Evolutionary conservation across 192 early-diverging fungal genomes (phyloP), one percentile per base, ranked within the genome.

Genomic region (Coemansia sp.): DNA sequence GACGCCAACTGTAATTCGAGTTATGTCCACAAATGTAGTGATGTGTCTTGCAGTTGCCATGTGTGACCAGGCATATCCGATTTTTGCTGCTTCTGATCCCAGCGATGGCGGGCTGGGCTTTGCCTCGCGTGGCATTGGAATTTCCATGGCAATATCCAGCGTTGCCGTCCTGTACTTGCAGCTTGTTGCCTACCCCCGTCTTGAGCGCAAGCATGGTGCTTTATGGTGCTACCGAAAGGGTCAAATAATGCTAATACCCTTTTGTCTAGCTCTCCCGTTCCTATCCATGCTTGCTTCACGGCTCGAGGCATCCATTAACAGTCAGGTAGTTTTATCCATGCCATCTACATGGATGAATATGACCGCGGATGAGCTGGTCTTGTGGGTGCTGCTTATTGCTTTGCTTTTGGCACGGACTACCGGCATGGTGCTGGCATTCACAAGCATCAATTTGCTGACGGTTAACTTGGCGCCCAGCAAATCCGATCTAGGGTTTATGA

Each of bases 31-130:
- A 6, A 68, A 75, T 33, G 20, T 48, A 1, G 16, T 64, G 0
- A 53, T 75, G 47, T 54, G 55, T 30, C 28, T 70, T 18, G 30
- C 56, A 1, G 19, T 65, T 9, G 35, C 57, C 5, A 68, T 71
- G 51, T 31, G 21, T 2, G 38, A 65, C 38, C 67, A 75, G 48
- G 42, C 54, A 3, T 72, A 72, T 37, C 79, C 79, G 7, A 62
- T 80, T 0, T 80, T 70, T 55, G 63, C 79, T 0, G 78, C 78
- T 11, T 70, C 70, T 0, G 44, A 59, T 1, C 53, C 59, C 3
- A 39, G 33, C 7, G 60, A 69, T 6, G 84, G 84, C 41, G 84
- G 84, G 2, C 59, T 85, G 1, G 84, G 80, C 1, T 78, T 83
- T 53, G 59, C 59, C 31, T 50, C 81, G 5, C 65, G 70, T 16